Base-by-base conservation (phyloP, 2,329 filamentous ascomycete species). In the Verticillium zaregamsianum region DNA sequence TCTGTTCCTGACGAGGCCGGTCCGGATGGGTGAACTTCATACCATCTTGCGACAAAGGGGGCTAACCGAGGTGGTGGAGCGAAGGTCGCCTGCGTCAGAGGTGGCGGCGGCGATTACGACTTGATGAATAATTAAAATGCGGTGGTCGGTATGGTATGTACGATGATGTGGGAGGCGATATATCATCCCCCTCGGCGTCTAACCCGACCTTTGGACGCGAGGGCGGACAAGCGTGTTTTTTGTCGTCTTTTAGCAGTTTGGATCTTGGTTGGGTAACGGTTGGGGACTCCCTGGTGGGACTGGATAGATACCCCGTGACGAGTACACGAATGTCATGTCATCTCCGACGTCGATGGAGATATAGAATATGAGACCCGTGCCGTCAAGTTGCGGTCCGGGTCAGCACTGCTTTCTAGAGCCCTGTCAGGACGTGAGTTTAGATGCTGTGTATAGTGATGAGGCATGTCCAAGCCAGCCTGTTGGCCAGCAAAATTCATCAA, bases 1-100 rank as follows among this genome's bases (percentile, higher is more conserved):
- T 65, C 63, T 80, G 1, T 80, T 80, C 63, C 64, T 82, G 52
- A 79, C 79, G 62, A 80, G 80, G 66, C 79, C 79, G 2, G 77
- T 81, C 8, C 67, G 73, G 14, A 64, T 76, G 25, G 70, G 68
- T 2, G 73, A 77, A 57, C 65, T 78, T 28, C 59, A 63, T 31
- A 59, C 59, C 31, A 66, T 66, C 12, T 23, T 66, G 23, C 61
- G 59, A n/a, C 40, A 59, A 17, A 31, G 23, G 15, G 54, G 54
- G 14, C 54, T 55, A 2, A 52, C 45, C 9, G 45, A 23, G n/a
- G 45, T 25, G 45, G 45, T 23, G 45, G 45, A 23, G 3, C 45
- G 45, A 12, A 52, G 1, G 11, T 52, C 45, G 20, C 45, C 45
- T 23, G 45, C 8, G 3, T 52, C 45, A 14, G 45, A 52, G 20